Evolutionary conservation across 306 rosid genomes (phyloP).

Genomic region (Pachyrhizus erosus): DNA sequence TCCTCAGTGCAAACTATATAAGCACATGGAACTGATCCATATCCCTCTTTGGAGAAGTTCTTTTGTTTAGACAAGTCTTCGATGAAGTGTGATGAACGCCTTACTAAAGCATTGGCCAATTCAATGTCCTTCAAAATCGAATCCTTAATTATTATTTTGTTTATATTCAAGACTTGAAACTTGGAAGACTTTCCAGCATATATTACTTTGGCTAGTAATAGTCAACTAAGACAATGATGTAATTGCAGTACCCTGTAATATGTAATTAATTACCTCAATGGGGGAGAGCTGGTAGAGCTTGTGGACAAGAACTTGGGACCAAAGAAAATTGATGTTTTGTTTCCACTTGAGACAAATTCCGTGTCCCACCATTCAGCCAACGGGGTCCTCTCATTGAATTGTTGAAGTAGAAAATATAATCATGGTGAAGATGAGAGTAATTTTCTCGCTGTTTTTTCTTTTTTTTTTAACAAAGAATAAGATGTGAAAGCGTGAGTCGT

Average conservation of each 20-base stretch:
- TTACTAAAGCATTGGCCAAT: slow-evolving; percentile 47
- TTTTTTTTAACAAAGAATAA: too few species aligned
- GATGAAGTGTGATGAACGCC: slow-evolving; percentile 50
- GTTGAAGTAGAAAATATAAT: neutral
- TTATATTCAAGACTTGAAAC: neutral
- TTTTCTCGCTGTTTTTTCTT: neutral
- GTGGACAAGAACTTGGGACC: slow-evolving; percentile 54
- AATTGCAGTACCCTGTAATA: neutral
- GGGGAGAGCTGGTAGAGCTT: slow-evolving; percentile 62
- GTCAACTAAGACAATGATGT: neutral
- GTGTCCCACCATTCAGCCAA: neutral
- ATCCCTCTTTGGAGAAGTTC: slow-evolving; percentile 50
- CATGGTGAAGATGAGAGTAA: neutral
- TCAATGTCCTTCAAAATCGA: slow-evolving; percentile 59
- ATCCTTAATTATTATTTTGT: neutral
- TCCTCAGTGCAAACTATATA: slow-evolving; percentile 52
- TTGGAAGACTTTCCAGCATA: too few species aligned
- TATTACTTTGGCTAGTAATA: neutral
- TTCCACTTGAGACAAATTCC: neutral
- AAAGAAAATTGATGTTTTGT: slow-evolving; percentile 44
- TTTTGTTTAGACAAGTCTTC: slow-evolving; percentile 52
- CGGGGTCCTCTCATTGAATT: slow-evolving; percentile 34
- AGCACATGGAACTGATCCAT: slow-evolving; percentile 53
- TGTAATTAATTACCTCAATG: slow-evolving; percentile 49
- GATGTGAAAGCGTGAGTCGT: too few species aligned